phyloP scores from a whole-genome alignment of 2,329 filamentous ascomycete genomes.

The Colletotrichum sp. region DNA sequence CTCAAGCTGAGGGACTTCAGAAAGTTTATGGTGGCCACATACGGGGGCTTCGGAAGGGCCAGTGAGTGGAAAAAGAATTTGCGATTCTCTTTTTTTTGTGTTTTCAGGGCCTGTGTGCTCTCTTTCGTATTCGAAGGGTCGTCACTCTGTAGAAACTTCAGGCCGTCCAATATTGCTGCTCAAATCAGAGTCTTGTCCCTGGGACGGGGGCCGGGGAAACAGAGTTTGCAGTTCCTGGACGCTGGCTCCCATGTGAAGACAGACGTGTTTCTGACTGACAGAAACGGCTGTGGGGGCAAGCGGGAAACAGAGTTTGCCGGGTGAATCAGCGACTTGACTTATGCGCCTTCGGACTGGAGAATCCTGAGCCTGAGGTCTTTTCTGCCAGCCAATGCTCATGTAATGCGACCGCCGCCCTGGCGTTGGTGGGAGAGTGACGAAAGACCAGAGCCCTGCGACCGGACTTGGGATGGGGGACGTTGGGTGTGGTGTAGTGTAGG shows the following conservation, averaged over 20 bases:
- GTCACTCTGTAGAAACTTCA: background rate
- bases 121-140: conserved; percentile 4
- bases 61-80: background rate
- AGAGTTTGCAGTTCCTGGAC: conserved; percentile 17
- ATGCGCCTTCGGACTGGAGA: background rate
- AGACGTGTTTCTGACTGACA: conserved; percentile 12
- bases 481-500: background rate
- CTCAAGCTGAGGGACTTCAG: background rate
- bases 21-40: background rate
- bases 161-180: conserved; percentile 9
- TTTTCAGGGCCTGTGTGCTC: background rate
- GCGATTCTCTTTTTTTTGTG: background rate
- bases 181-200: background rate
- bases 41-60: background rate
- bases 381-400: background rate
- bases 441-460: background rate
- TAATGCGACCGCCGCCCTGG: background rate
- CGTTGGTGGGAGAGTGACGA: background rate
- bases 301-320: conserved; percentile 13
- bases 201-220: background rate
- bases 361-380: background rate
- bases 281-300: conserved; percentile 15
- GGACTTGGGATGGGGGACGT: conserved; percentile 11
- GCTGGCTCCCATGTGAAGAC: conserved; percentile 17
- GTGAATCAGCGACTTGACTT: conserved; percentile 18